Evolutionary conservation across 2,329 filamentous ascomycete genomes (phyloP).

Genomic region (Aspergillus piperis): DNA sequence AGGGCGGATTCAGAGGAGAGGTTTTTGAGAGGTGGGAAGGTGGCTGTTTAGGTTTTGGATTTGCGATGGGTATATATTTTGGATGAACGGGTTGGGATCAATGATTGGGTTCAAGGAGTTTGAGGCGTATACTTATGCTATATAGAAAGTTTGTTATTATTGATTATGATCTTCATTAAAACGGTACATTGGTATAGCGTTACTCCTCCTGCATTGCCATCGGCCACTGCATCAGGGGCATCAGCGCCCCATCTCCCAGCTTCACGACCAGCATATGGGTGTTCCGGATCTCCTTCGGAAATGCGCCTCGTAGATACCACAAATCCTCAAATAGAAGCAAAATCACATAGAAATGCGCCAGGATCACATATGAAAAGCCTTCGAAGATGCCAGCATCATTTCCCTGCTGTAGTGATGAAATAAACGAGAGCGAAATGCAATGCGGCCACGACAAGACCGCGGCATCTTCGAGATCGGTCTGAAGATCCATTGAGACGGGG

Average conservation of each 20-base stretch:
- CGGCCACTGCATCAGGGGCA: conserved; percentile 11
- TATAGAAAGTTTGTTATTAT: too few species aligned
- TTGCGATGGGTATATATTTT: not conserved
- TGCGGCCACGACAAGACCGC: conserved; percentile 21
- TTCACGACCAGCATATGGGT: not conserved
- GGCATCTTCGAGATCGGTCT: conserved; percentile 22
- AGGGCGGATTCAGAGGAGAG: not conserved
- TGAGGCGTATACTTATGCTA: too few species aligned
- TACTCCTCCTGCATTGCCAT: not conserved
- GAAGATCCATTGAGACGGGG: conserved; percentile 14
- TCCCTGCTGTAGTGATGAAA: conserved; percentile 10
- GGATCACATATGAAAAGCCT: conserved; percentile 16
- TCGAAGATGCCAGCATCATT: not conserved
- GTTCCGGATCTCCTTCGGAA: conserved; percentile 10
- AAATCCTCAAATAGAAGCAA: conserved; percentile 3
- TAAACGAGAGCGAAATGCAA: conserved; percentile 15
- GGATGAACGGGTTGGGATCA: not conserved
- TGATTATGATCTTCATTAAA: too few species aligned
- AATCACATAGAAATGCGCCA: conserved; percentile 23
- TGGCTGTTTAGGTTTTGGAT: too few species aligned
- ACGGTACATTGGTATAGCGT: too few species aligned
- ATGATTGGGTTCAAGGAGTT: not conserved
- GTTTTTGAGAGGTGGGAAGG: too few species aligned
- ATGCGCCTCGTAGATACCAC: conserved; percentile 9
- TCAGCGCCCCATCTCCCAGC: not conserved